Evolutionary conservation across 805 yeast species (phyloP).

Genomic region (Nadsonia fulvescens): DNA sequence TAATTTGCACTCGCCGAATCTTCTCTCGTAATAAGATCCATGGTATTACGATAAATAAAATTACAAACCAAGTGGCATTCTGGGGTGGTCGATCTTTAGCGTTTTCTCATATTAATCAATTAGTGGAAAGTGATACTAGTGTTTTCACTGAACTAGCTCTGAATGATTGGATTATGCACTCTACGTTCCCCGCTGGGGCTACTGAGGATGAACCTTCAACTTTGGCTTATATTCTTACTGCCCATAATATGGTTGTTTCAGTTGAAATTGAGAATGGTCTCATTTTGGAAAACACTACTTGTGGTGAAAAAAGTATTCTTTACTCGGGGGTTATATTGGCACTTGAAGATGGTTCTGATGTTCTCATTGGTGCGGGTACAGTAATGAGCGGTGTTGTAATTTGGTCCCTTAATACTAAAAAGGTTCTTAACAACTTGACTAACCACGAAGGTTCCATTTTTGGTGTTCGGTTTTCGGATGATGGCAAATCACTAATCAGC

Average conservation of each 20-base stretch:
- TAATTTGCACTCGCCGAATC: conserved; percentile 25
- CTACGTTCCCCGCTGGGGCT: conserved; percentile 28
- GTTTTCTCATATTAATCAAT: conserved; percentile 20
- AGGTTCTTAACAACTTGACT: conserved; percentile 34
- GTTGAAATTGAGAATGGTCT: no score
- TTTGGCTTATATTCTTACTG: conserved; percentile 51
- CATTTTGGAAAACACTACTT: conserved; percentile 21
- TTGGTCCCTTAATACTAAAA: conserved; percentile 34
- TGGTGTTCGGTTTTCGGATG: conserved; percentile 44
- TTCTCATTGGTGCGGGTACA: conserved; percentile 72
- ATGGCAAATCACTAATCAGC: conserved; percentile 41
- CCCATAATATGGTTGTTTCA: conserved; percentile 67
- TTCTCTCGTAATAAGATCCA: conserved; percentile 70
- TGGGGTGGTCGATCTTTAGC: conserved; percentile 64
- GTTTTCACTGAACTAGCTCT: conserved; percentile 20
- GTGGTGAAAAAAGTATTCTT: conserved; percentile 61
- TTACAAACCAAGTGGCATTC: conserved; percentile 18
- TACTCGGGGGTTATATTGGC: conserved; percentile 67
- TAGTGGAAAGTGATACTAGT: conserved; percentile 15
- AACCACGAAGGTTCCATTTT: conserved; percentile 90
- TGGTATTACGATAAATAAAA: conserved; percentile 33
- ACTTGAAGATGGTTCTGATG: conserved; percentile 18
- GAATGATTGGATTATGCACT: conserved; percentile 67
- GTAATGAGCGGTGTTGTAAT: conserved; percentile 75
- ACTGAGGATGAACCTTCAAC: no score